Conservation (phyloP, 768 basidiomycete species). For the Pleurotus cornucopiae region DNA sequence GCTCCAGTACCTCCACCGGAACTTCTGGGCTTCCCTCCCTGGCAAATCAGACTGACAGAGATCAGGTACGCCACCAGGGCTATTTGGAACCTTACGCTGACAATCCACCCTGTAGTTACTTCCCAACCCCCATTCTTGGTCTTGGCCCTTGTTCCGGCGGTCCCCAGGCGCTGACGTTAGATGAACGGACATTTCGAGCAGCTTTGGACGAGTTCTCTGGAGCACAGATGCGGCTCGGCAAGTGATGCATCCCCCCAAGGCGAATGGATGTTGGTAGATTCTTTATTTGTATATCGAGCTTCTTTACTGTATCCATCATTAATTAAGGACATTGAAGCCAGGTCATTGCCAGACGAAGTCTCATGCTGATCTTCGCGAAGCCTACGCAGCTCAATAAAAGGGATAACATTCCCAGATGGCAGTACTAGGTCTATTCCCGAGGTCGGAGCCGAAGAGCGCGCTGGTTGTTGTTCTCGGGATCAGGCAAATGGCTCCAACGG, state of each 20-base stretch:
- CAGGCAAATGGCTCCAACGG: too few relatives aligned
- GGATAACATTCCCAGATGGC: too few relatives aligned
- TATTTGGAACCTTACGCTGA: too few relatives aligned
- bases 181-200: slow-evolving; percentile 56
- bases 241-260: slow-evolving; percentile 30
- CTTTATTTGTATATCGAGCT: neutral
- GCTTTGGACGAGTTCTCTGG: slow-evolving; percentile 71
- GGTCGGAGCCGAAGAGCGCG: too few relatives aligned
- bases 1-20: slow-evolving; percentile 47
- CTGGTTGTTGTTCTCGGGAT: too few relatives aligned
- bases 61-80: slow-evolving; percentile 51
- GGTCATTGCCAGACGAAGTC: too few relatives aligned
- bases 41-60: slow-evolving; percentile 81
- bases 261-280: neutral
- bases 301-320: neutral
- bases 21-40: slow-evolving; percentile 76
- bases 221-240: slow-evolving; percentile 79
- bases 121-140: neutral
- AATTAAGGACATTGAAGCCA: too few relatives aligned
- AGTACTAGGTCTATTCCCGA: too few relatives aligned
- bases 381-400: too few relatives aligned
- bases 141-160: neutral
- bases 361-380: too few relatives aligned
- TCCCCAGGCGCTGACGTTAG: slow-evolving; percentile 22
- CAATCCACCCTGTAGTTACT: too few relatives aligned